phyloP scores from a whole-genome alignment of 768 basidiomycete species.

The Termitomyces sp. region DNA sequence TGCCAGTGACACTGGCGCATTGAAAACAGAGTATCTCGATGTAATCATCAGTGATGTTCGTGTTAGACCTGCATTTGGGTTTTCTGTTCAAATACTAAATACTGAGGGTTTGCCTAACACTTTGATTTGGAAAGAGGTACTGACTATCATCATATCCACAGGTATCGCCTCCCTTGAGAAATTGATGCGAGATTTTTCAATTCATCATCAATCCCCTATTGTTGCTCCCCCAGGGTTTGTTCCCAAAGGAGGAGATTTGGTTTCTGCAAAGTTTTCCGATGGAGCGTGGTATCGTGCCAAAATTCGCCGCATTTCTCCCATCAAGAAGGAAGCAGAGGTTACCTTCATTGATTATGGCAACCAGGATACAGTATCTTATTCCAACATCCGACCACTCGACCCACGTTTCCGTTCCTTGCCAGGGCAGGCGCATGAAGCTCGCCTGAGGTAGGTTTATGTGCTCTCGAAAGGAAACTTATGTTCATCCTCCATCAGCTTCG shows the following conservation, averaged over 20 bases:
- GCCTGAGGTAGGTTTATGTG: slow-evolving; percentile 55
- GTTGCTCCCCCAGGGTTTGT: slow-evolving; percentile 59
- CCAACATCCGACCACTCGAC: slow-evolving; percentile 85
- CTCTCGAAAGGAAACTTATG: not conserved
- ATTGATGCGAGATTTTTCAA: slow-evolving; percentile 90
- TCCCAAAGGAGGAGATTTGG: slow-evolving; percentile 83
- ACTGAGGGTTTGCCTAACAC: slow-evolving; percentile 59
- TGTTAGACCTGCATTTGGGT: slow-evolving; percentile 64
- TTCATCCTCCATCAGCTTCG: slow-evolving; percentile 49
- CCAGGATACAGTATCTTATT: slow-evolving; percentile 80
- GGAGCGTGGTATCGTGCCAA: slow-evolving; percentile 95
- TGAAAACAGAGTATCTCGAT: slow-evolving; percentile 86
- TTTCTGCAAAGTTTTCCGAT: slow-evolving; percentile 93
- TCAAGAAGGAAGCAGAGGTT: slow-evolving; percentile 93
- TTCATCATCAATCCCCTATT: slow-evolving; percentile 69
- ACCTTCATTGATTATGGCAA: slow-evolving; percentile 96
- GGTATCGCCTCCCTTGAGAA: slow-evolving; percentile 90
- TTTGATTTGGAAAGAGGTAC: too few relatives aligned
- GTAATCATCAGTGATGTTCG: slow-evolving; percentile 89
- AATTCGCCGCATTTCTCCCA: slow-evolving; percentile 76
- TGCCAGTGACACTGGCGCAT: slow-evolving; percentile 41
- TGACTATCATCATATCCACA: slow-evolving; percentile 21
- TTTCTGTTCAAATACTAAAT: slow-evolving; percentile 92
- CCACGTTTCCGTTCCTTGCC: slow-evolving; percentile 84
- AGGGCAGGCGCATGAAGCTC: slow-evolving; percentile 93